Evolutionary conservation across 2,329 filamentous ascomycete species (phyloP).

Genomic region (Neobulgaria alba): DNA sequence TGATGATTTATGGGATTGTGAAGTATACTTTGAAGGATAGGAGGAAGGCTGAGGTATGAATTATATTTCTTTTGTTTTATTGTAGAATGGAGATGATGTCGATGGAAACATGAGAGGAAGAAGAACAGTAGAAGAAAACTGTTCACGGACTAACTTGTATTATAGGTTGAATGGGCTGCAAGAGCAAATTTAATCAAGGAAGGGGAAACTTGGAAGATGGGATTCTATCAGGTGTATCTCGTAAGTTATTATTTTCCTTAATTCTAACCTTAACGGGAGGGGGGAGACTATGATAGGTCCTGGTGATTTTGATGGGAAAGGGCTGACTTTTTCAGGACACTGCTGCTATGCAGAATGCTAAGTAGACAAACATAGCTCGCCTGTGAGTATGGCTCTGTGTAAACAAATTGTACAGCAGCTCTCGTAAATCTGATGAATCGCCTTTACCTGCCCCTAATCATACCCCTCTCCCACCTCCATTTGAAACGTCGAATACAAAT

Average conservation of each 20-base stretch:
- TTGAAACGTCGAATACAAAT: neutral
- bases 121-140: neutral
- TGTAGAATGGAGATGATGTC: neutral
- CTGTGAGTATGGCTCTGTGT: too few species aligned
- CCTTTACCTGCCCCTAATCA: too few species aligned
- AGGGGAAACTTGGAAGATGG: conserved; percentile 22
- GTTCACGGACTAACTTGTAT: too few species aligned
- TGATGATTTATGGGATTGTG: conserved; percentile 46
- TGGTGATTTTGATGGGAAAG: too few species aligned
- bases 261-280: too few species aligned
- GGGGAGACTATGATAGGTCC: too few species aligned
- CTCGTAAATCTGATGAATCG: too few species aligned
- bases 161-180: conserved; percentile 24
- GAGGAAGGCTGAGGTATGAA: conserved; percentile 17
- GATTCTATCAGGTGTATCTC: conserved; percentile 26
- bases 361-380: conserved; percentile 7
- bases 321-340: conserved; percentile 18
- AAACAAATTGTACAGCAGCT: too few species aligned
- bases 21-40: conserved; percentile 44
- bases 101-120: neutral
- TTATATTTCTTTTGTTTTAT: neutral
- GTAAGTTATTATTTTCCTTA: too few species aligned
- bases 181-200: conserved; percentile 22
- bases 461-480: too few species aligned
- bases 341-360: conserved; percentile 18